These are phyloP conservation scores for Trametes punicea DNA, from an alignment of 768 basidiomycete genomes.

Conservation along the genomic window DNA sequence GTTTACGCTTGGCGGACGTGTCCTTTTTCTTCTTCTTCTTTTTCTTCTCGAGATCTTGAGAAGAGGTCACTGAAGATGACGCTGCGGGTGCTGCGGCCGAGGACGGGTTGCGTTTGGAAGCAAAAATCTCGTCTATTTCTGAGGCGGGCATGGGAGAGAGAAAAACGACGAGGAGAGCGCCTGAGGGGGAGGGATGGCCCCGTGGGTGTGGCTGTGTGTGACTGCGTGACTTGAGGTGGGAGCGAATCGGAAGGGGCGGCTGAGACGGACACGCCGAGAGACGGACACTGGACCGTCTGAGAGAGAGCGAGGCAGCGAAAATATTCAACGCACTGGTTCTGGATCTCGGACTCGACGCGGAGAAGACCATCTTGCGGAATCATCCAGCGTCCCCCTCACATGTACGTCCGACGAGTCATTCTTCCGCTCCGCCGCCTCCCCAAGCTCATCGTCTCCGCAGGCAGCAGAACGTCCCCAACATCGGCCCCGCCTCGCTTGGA, in stretches of 20 bases:
- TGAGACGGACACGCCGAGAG: too few species aligned
- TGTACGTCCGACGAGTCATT: too few species aligned
- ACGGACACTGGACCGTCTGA: background rate
- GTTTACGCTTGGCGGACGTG: conserved; percentile 29
- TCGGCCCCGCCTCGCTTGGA: background rate
- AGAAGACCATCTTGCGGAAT: too few species aligned
- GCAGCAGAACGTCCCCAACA: conserved; percentile 18
- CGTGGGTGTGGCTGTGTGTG: background rate
- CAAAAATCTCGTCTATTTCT: conserved; percentile 87
- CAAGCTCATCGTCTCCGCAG: conserved; percentile 2
- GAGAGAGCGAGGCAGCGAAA: background rate
- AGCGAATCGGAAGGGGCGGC: background rate
- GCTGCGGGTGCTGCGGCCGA: conserved; percentile 15
- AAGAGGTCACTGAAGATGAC: conserved; percentile 31
- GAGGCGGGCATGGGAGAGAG: conserved; percentile 45
- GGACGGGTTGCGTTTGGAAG: conserved; percentile 34
- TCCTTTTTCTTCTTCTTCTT: conserved; percentile 48
- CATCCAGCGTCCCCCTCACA: too few species aligned
- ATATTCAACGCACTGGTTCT: too few species aligned
- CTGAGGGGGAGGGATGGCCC: background rate
- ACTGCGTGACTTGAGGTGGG: background rate
- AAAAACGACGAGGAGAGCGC: conserved; percentile 14
- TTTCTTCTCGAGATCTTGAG: conserved; percentile 18
- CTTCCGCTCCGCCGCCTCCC: background rate
- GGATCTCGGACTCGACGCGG: too few species aligned